A percentile compares a stretch with the other conserved stretches of the same genome.
These are phyloP conservation scores for Kalanchoe fedtschenkoi DNA, from an alignment of 164 flowering plant species.

Conservation along the genomic window DNA sequence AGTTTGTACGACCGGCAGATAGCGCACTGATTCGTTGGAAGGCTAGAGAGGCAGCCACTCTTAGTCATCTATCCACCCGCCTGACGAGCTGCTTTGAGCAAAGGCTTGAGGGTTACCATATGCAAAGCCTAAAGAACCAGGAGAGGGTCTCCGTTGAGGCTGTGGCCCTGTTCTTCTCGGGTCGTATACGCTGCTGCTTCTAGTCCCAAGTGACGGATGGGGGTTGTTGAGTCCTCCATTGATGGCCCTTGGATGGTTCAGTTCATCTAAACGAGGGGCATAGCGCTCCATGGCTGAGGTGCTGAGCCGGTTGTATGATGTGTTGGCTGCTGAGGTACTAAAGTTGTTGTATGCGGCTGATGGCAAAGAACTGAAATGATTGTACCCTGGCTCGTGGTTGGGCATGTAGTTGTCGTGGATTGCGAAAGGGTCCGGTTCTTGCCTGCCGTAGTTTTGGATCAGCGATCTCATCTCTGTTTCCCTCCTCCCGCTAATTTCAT, in stretches of 20 bases:
- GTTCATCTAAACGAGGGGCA: conserved; percentile 41
- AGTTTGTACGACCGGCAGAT: neutral
- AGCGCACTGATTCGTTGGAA: neutral
- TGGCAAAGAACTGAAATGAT: conserved; percentile 11
- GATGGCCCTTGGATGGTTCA: conserved; percentile 18
- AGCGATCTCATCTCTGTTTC: conserved; percentile 12
- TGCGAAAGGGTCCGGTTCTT: conserved; percentile 8
- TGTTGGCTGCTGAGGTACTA: conserved; percentile 9
- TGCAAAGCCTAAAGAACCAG: conserved; percentile 26
- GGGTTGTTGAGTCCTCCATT: neutral
- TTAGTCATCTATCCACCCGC: conserved; percentile 40
- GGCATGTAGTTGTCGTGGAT: conserved; percentile 12
- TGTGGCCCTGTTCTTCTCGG: conserved; percentile 8
- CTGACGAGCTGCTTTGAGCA: conserved; percentile 25
- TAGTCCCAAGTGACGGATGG: conserved; percentile 12
- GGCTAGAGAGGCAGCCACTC: neutral
- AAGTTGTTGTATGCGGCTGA: conserved; percentile 14
- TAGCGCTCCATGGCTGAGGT: conserved; percentile 38
- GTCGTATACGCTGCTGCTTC: conserved; percentile 6
- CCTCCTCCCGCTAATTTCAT: conserved; percentile 9
- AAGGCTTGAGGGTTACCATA: conserved; percentile 29
- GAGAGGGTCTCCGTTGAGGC: conserved; percentile 12
- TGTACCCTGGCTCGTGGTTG: conserved; percentile 17
- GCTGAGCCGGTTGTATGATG: conserved; percentile 18
- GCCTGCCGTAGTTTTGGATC: conserved; percentile 25